Conservation (phyloP, 352 stramenopile species). For the Pythium aristosporum region DNA sequence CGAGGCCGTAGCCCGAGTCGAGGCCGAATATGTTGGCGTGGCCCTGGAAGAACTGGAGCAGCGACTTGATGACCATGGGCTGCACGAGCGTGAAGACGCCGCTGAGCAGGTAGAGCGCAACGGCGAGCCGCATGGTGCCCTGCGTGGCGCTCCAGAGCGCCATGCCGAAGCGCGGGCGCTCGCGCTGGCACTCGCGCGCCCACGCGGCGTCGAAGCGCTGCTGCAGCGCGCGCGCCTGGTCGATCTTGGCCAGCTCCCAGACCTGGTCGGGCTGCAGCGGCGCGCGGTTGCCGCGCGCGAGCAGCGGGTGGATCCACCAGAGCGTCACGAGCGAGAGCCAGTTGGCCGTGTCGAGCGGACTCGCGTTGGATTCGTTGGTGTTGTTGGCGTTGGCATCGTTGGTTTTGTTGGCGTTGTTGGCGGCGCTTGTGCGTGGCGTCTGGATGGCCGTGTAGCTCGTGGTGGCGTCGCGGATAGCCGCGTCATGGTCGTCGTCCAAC, state of each 20-base stretch:
- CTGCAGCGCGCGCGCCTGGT: slow-evolving; percentile 42
- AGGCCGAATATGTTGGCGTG: slow-evolving; percentile 4
- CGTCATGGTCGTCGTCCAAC: background rate
- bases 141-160: slow-evolving; percentile 52
- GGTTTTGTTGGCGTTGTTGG: background rate
- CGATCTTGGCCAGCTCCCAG: slow-evolving; percentile 41
- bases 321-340: slow-evolving; percentile 48
- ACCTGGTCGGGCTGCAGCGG: slow-evolving; percentile 40
- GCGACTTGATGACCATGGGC: slow-evolving; percentile 61
- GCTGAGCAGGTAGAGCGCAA: slow-evolving; percentile 40
- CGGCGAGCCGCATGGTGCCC: slow-evolving; percentile 33
- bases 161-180: slow-evolving; percentile 34
- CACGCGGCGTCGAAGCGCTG: slow-evolving; percentile 46
- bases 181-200: slow-evolving; percentile 22
- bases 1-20: slow-evolving; percentile 42
- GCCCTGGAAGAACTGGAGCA: slow-evolving; percentile 45
- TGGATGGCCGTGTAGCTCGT: slow-evolving; percentile 12
- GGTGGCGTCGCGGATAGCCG: background rate
- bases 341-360: slow-evolving; percentile 24
- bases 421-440: slow-evolving; percentile 3
- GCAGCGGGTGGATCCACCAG: slow-evolving; percentile 53
- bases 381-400: background rate
- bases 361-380: background rate
- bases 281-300: slow-evolving; percentile 31
- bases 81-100: slow-evolving; percentile 37